Base-by-base conservation (phyloP, 78 protist genomes). In the Dictyostelium citrinum region DNA sequence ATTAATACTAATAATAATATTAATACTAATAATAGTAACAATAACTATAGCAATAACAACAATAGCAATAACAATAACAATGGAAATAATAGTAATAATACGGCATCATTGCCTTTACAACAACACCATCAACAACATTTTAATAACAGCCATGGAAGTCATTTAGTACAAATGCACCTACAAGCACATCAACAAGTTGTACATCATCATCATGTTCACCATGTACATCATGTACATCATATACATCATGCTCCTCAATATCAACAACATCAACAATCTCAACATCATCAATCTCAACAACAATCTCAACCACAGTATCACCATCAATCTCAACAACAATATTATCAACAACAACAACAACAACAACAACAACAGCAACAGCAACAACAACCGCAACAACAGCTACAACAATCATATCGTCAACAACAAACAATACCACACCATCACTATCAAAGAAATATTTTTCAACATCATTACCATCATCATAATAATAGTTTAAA, bases 401-500 rank as follows among this genome's bases (percentile, higher is more conserved):
- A 58, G 8, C 84, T 60, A 58, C 71, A 80, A 58, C 71, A 37
- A 4, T 29, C 4, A 3, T 55, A 17, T 2, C 84, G 68, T 9
- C 90, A 82, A 24, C 90, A 82, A 12, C 29, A n/a, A 12, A 49
- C 10, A 12, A 41, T n/a, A n/a, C 61, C 33, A 27, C 49, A 29
- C 1, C 77, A 82, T 10, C 86, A 82, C 11, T 49, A 58, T 24
- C 88, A 82, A 39, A 55, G 24, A 11, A 14, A 17, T 41, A 3
- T 39, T 24, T 31, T 68, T 2, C 71, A 83, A 60, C 80, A 68
- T 3, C 90, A 83, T 14, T 35, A 61, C 1, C 77, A 82, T 58
- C 88, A 61, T 58, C 71, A 41, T 27, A 82, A 61, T 72, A 64
- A 68, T 71, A 82, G 45, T 72, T 49, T 49, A n/a, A 80, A 51